Evolutionary conservation across 257 asterid species (phyloP).

Genomic region (Penstemon newberryi): DNA sequence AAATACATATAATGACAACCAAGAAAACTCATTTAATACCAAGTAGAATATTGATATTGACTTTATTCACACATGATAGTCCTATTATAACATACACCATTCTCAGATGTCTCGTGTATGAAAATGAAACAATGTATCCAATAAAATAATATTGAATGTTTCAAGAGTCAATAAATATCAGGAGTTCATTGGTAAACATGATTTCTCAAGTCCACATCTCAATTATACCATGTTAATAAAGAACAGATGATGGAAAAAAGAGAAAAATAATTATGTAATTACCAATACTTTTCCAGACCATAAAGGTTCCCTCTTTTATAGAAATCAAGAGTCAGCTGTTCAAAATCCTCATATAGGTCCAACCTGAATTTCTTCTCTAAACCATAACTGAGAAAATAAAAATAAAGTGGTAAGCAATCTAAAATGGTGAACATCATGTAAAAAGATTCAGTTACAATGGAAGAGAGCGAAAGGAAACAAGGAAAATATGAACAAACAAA

Average conservation of each 20-base stretch:
- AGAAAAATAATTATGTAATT: slow-evolving; percentile 19
- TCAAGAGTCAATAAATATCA: background rate
- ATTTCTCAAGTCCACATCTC: slow-evolving; percentile 7
- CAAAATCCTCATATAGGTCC: slow-evolving; percentile 78
- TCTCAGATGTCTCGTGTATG: background rate
- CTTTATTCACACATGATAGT: background rate
- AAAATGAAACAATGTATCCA: background rate
- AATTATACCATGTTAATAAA: background rate
- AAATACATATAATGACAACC: too few relatives aligned
- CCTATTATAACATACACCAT: background rate
- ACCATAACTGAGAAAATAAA: slow-evolving; percentile 62
- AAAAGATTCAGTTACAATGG: too few relatives aligned
- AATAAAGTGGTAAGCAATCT: background rate
- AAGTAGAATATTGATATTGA: background rate
- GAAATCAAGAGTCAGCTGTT: slow-evolving; percentile 67
- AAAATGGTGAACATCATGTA: background rate
- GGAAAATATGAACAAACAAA: background rate
- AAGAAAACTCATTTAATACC: background rate
- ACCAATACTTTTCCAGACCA: slow-evolving; percentile 95
- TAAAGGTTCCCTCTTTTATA: slow-evolving; percentile 71
- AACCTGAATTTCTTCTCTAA: slow-evolving; percentile 79
- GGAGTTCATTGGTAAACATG: background rate
- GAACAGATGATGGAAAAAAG: background rate
- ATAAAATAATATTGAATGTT: background rate
- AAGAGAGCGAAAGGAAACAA: too few relatives aligned